Percentiles rank a stretch among this genome's conserved stretches.
Evolutionary conservation across 208 protist species (phyloP).

Genomic region (Leishmania tarentolae): DNA sequence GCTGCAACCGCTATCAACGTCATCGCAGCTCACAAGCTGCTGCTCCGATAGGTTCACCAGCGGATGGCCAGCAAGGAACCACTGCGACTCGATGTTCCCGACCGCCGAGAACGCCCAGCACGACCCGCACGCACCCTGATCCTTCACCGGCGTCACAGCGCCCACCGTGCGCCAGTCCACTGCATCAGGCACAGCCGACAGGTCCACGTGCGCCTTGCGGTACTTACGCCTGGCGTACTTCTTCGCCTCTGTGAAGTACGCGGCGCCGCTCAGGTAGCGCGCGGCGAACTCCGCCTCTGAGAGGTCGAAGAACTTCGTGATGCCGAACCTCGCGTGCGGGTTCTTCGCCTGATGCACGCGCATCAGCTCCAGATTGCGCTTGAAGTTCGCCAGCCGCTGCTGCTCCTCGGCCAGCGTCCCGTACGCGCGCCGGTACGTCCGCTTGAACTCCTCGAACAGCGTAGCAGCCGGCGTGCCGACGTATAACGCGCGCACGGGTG

Average conservation of each 20-base stretch:
- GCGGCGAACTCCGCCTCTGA: constrained; percentile 51
- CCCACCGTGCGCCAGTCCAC: constrained; percentile 86
- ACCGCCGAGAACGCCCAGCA: constrained; percentile 95
- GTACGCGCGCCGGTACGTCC: constrained; percentile 40
- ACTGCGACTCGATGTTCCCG: constrained; percentile 75
- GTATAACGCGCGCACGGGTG: constrained; percentile 21
- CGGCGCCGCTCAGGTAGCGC: constrained; percentile 43
- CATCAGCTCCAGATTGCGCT: constrained; percentile 42
- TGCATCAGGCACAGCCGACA: not conserved
- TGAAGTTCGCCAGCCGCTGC: constrained; percentile 40
- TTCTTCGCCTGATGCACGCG: constrained; percentile 39
- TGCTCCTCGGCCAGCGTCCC: constrained; percentile 37
- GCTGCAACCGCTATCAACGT: constrained; percentile 76
- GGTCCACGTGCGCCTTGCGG: constrained; percentile 9
- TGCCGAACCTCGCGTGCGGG: constrained; percentile 57
- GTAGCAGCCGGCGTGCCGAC: constrained; percentile 13
- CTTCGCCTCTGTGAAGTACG: constrained; percentile 34
- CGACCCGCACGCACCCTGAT: constrained; percentile 94
- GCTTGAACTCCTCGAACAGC: constrained; percentile 53
- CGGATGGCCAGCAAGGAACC: constrained; percentile 50
- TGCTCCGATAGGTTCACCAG: constrained; percentile 91
- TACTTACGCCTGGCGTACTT: constrained; percentile 9
- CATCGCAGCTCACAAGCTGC: constrained; percentile 94
- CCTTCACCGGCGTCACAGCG: constrained; percentile 92
- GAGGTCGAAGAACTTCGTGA: constrained; percentile 69